Percentiles rank a stretch among this genome's conserved stretches.
phyloP scores from a whole-genome alignment of 768 basidiomycete genomes.

The Dentipellis sp. region DNA sequence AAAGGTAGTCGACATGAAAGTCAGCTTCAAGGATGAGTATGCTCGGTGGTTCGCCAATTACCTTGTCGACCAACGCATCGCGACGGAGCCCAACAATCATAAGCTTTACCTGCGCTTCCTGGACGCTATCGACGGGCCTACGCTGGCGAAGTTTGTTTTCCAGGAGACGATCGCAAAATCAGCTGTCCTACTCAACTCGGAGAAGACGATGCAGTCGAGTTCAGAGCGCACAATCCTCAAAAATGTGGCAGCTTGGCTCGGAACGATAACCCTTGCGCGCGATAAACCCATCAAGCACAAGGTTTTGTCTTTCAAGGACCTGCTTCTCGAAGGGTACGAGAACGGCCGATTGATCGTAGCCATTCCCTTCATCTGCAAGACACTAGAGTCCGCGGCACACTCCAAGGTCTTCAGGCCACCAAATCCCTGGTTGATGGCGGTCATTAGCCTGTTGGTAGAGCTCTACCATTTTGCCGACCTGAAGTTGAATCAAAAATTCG shows the following conservation, averaged over 20 bases:
- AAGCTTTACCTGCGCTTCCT: conserved; percentile 90
- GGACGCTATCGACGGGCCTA: conserved; percentile 65
- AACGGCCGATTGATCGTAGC: conserved; percentile 85
- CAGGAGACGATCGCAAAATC: conserved; percentile 93
- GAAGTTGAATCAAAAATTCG: conserved; percentile 95
- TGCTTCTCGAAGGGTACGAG: conserved; percentile 94
- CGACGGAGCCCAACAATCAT: conserved; percentile 96
- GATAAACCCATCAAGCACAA: conserved; percentile 89
- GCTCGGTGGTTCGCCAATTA: conserved; percentile 98
- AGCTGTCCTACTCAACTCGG: conserved; percentile 78
- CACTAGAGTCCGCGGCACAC: conserved; percentile 80
- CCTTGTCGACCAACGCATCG: conserved; percentile 91
- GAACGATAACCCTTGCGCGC: conserved; percentile 85
- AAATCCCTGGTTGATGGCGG: conserved; percentile 98
- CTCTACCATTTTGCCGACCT: conserved; percentile 97
- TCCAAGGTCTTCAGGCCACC: conserved; percentile 93
- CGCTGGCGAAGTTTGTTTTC: conserved; percentile 68
- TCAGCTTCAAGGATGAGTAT: conserved; percentile 74
- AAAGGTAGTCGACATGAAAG: conserved; percentile 81
- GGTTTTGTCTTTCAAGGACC: conserved; percentile 93
- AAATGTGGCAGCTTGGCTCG: conserved; percentile 94
- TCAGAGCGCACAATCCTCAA: conserved; percentile 84
- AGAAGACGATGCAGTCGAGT: conserved; percentile 77
- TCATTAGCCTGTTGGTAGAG: conserved; percentile 84
- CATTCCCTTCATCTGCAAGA: conserved; percentile 97